A percentile compares a stretch with the other conserved stretches of the same genome.
Evolutionary conservation across 179 eudicot species (phyloP).

Genomic region (Silene coronaria): DNA sequence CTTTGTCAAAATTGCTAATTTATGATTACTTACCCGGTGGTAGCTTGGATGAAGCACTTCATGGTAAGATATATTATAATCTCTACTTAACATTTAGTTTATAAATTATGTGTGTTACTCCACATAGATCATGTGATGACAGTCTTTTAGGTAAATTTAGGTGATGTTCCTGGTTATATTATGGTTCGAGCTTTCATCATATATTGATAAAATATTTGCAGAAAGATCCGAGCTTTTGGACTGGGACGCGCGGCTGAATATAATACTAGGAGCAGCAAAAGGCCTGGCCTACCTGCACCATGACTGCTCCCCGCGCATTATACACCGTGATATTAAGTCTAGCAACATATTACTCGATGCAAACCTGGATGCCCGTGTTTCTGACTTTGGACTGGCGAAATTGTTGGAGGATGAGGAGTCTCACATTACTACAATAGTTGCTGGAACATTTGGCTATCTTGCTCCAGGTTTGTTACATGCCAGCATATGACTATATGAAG

Average conservation of each 20-base stretch:
- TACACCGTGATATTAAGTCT: constrained; percentile 95
- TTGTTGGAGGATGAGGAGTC: constrained; percentile 94
- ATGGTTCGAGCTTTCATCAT: not conserved
- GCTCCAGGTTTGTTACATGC: constrained; percentile 74
- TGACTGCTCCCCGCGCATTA: constrained; percentile 94
- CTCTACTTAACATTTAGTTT: not conserved
- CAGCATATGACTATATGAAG: not conserved
- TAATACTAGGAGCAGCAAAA: constrained; percentile 89
- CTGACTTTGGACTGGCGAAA: constrained; percentile 98
- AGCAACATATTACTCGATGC: constrained; percentile 97
- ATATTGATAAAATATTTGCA: constrained; percentile 1
- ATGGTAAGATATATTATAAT: constrained; percentile 49
- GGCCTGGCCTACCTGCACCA: constrained; percentile 95
- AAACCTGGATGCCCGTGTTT: constrained; percentile 91
- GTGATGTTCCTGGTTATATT: not conserved
- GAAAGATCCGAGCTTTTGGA: constrained; percentile 66
- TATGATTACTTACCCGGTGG: constrained; percentile 92
- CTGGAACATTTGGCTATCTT: constrained; percentile 97
- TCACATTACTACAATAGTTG: constrained; percentile 98
- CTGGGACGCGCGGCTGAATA: constrained; percentile 84
- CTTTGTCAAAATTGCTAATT: constrained; percentile 72
- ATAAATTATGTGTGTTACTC: not conserved
- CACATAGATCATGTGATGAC: not conserved
- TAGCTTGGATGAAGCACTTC: constrained; percentile 94
- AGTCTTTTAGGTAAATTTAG: not conserved